phyloP scores from a whole-genome alignment of 2,329 filamentous ascomycete species.

The Pestalotiopsis sp. region DNA sequence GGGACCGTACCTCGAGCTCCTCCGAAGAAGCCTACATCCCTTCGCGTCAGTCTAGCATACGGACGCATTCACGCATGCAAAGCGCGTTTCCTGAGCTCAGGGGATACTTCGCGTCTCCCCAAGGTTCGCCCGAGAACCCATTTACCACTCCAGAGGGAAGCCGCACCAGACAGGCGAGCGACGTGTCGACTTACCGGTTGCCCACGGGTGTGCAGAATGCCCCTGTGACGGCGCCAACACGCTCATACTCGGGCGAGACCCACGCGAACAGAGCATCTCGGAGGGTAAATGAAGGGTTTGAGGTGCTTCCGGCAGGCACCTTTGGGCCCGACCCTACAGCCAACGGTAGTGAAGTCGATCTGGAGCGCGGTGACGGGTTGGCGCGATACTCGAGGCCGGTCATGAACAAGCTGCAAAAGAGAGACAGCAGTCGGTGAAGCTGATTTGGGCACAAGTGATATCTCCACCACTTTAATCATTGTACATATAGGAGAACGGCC shows the following conservation, averaged over 20 bases:
- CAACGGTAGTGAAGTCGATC: constrained; percentile 21
- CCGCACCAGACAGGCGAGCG: constrained; percentile 8
- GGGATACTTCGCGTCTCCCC: neutral
- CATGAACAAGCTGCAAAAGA: constrained; percentile 24
- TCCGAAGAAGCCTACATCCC: constrained; percentile 15
- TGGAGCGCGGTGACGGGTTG: constrained; percentile 20
- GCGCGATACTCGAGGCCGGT: constrained; percentile 10
- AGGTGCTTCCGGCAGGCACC: constrained; percentile 32
- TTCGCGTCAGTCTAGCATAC: neutral
- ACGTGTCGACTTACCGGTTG: neutral
- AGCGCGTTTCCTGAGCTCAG: constrained; percentile 5
- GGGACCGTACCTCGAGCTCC: constrained; percentile 14
- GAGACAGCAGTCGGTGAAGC: constrained; percentile 16
- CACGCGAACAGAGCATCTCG: constrained; percentile 26
- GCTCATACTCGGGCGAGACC: constrained; percentile 29
- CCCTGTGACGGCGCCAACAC: constrained; percentile 18
- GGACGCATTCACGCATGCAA: neutral
- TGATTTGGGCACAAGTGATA: neutral
- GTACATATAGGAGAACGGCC: neutral
- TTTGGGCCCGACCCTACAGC: constrained; percentile 19
- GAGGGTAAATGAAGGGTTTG: constrained; percentile 31
- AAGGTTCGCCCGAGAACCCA: constrained; percentile 9
- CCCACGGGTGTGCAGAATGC: neutral
- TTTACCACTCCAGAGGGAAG: constrained; percentile 7
- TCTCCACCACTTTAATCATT: neutral